These are phyloP conservation scores for Rhizoclosmatium globosum DNA, from an alignment of 192 early-diverging fungal species.

Conservation along the genomic window DNA sequence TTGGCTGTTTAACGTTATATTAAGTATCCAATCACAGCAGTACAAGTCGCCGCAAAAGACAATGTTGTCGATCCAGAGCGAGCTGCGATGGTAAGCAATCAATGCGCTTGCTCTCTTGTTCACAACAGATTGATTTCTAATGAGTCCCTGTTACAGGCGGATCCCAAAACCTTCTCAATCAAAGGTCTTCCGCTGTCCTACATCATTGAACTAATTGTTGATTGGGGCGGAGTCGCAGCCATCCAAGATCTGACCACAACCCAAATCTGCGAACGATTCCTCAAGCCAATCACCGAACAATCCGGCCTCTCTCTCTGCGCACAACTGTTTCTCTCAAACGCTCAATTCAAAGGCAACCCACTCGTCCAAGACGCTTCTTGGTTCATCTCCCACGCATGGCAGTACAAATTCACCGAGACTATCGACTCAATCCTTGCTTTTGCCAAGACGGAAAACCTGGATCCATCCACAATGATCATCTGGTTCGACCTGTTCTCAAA, in stretches of 20 bases:
- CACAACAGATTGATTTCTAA: too few relatives aligned
- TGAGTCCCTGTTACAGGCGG: too few relatives aligned
- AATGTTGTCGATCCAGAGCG: too few relatives aligned
- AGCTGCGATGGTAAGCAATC: too few relatives aligned
- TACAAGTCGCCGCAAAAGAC: too few relatives aligned
- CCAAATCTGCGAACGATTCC: constrained; percentile 24
- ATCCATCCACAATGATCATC: constrained; percentile 3
- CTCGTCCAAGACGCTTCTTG: constrained; percentile 4
- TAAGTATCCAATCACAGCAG: too few relatives aligned
- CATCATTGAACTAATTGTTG: constrained; percentile 3
- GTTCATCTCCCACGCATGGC: constrained; percentile 46
- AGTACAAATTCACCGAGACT: constrained; percentile 39
- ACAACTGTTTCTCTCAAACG: neutral
- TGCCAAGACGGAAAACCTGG: neutral
- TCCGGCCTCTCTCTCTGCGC: neutral
- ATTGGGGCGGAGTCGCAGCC: neutral
- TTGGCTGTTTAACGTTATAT: too few relatives aligned
- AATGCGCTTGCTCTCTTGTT: too few relatives aligned
- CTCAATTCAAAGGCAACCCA: neutral
- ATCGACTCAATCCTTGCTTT: constrained; percentile 36
- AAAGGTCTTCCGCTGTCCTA: constrained; percentile 1
- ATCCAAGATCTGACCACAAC: constrained; percentile 32
- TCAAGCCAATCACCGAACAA: constrained; percentile 22
- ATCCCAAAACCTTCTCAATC: too few relatives aligned
- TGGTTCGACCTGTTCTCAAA: constrained; percentile 46